These are phyloP conservation scores for Cerrena zonata DNA, from an alignment of 1,284 basidiomycete genomes.

Conservation along the genomic window DNA sequence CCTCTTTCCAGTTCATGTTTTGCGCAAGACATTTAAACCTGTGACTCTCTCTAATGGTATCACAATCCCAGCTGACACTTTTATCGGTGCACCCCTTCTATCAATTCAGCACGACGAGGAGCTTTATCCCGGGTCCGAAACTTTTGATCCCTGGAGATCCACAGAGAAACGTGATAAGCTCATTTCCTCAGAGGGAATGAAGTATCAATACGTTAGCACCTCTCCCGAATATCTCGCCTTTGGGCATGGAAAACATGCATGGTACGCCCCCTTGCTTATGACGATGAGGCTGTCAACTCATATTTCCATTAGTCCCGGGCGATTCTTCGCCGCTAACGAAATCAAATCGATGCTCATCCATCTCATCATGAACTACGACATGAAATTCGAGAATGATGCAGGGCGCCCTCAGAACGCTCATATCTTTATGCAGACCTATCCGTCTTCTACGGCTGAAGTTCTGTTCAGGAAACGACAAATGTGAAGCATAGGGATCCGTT, in stretches of 20 bases:
- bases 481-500: no score
- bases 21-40: slow-evolving; percentile 1
- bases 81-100: neutral
- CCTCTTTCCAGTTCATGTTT: slow-evolving; percentile 1
- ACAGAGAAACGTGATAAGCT: neutral
- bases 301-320: slow-evolving; percentile 26
- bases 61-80: slow-evolving; percentile 1
- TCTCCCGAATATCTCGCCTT: slow-evolving; percentile 20
- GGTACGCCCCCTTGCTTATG: slow-evolving; percentile 12
- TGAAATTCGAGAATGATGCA: slow-evolving; percentile 31
- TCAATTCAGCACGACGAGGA: slow-evolving; percentile 6
- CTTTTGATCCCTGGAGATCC: slow-evolving; percentile 7
- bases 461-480: slow-evolving; percentile 17
- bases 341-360: slow-evolving; percentile 39
- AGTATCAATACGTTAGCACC: slow-evolving; percentile 19
- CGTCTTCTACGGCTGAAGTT: slow-evolving; percentile 13
- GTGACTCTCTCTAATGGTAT: slow-evolving; percentile 9
- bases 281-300: neutral
- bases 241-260: slow-evolving; percentile 22
- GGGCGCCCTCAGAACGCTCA: slow-evolving; percentile 17
- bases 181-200: slow-evolving; percentile 7
- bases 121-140: slow-evolving; percentile 5
- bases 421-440: slow-evolving; percentile 8
- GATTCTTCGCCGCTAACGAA: slow-evolving; percentile 39
- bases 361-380: slow-evolving; percentile 36